Evolutionary conservation across 768 basidiomycete species (phyloP).

Genomic region (Boletus barrowsii): DNA sequence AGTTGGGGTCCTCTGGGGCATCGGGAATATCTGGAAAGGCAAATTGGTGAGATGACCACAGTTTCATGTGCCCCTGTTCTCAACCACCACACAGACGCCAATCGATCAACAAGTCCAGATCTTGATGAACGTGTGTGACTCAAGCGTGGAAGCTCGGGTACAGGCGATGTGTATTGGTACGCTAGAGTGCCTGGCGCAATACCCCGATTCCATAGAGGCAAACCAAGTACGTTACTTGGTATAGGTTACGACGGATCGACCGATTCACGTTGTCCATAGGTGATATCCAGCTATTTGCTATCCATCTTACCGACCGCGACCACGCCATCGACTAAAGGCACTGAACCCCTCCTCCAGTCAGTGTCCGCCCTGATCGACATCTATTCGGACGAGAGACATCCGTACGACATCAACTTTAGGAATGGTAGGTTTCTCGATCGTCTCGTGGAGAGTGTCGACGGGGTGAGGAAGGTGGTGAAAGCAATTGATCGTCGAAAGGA

Average conservation of each 20-base stretch:
- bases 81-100: conserved; percentile 41
- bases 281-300: conserved; percentile 65
- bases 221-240: conserved; percentile 39
- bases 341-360: conserved; percentile 74
- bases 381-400: conserved; percentile 80
- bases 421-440: conserved; percentile 53
- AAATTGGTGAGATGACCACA: conserved; percentile 44
- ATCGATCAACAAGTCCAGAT: conserved; percentile 58
- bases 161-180: conserved; percentile 81
- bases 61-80: conserved; percentile 1
- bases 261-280: conserved; percentile 33
- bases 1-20: conserved; percentile 83
- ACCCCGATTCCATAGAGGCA: conserved; percentile 56
- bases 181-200: conserved; percentile 80
- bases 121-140: conserved; percentile 63
- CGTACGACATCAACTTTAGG: conserved; percentile 81
- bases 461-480: conserved; percentile 58
- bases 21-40: conserved; percentile 75
- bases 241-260: background rate
- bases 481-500: conserved; percentile 66
- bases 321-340: conserved; percentile 41
- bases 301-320: conserved; percentile 50
- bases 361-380: conserved; percentile 87
- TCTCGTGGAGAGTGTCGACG: conserved; percentile 58
- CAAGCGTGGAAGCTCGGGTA: conserved; percentile 50